Evolutionary conservation across 495 filamentous ascomycete genomes (phyloP), one percentile per base, ranked within the genome.

Genomic region (Pseudevernia furfuracea): DNA sequence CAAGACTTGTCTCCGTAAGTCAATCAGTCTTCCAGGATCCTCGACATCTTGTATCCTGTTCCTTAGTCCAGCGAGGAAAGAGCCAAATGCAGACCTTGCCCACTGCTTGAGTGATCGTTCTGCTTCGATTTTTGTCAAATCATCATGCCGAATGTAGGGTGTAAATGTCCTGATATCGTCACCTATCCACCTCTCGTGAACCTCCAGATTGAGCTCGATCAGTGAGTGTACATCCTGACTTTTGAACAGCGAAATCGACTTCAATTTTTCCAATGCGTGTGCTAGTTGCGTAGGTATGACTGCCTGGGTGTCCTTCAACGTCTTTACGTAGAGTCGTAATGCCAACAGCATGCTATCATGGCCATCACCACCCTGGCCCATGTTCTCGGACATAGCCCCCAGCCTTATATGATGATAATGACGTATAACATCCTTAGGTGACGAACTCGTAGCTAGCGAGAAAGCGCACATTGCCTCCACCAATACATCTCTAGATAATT

Each of bases 141-240:
- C 90, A 62, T 92, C 91, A 67, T 95, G 83, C 38, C 91, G 85
- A 57, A 96, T 89, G 78, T 91, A 96, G 0, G 94, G 95, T 0
- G 86, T 95, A 74, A 95, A 97, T 59, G 87, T 89, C 38, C 81
- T 82, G 38, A 97, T 88, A 59, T 96, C 91, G 17, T 91, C 85
- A 9, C 89, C 82, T 44, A 95, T 86, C 90, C 90, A 97, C 46
- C 83, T 80, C 60, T 85, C 86, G 67, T 93, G 85, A 41, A 94
- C 73, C 69, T 95, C 92, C n/a, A 98, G 75, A 43, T 89, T 82
- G 12, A 97, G 76, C 7, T 88, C 89, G 57, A 88, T 82, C 28
- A 94, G 66, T 0, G 71, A 75, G 38, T 78, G 78, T 17, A 97
- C 74, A 17, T 87, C 83, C 12, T 81, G 76, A 68, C 94, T 88